Percentiles rank a stretch among this genome's conserved stretches.
Evolutionary conservation across 192 early-diverging fungal genomes (phyloP).

Genomic region (Linderina pennispora): DNA sequence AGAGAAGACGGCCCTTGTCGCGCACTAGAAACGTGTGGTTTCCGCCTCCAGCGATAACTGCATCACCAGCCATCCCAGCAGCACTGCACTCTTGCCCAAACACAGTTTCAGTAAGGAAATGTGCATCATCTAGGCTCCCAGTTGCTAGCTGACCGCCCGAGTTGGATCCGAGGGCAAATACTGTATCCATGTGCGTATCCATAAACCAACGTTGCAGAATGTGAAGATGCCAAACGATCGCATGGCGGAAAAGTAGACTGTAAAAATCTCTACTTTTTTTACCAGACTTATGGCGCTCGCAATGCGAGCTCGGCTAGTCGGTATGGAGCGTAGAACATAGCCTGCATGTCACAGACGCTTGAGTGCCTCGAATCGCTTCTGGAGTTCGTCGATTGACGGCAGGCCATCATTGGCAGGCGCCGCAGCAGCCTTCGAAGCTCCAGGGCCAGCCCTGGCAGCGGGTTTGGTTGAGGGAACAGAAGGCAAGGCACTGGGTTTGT

Average conservation of each 20-base stretch:
- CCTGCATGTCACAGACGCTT: constrained; percentile 48
- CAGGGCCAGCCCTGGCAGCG: too few relatives aligned
- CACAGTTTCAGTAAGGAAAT: constrained; percentile 1
- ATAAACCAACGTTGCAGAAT: too few relatives aligned
- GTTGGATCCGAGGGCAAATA: constrained; percentile 38
- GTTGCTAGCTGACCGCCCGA: constrained; percentile 42
- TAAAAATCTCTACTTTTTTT: too few relatives aligned
- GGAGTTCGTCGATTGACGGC: constrained; percentile 69
- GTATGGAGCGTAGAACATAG: too few relatives aligned
- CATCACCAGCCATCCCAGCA: too few relatives aligned
- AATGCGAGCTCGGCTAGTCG: too few relatives aligned
- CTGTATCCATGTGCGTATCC: too few relatives aligned
- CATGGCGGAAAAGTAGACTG: too few relatives aligned
- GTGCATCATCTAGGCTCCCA: constrained; percentile 22
- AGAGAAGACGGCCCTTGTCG: constrained; percentile 6
- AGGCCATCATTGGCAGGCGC: constrained; percentile 32
- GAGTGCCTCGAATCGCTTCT: constrained; percentile 70
- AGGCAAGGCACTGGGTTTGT: too few relatives aligned
- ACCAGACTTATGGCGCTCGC: too few relatives aligned
- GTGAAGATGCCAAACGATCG: constrained; percentile 5
- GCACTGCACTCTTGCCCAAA: not conserved
- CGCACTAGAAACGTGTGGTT: constrained; percentile 39
- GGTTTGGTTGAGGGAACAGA: too few relatives aligned
- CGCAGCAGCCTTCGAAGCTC: constrained; percentile 10
- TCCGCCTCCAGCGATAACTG: constrained; percentile 16